Conservation (phyloP, 2,329 filamentous ascomycete genomes). For the Scedosporium boydii region DNA sequence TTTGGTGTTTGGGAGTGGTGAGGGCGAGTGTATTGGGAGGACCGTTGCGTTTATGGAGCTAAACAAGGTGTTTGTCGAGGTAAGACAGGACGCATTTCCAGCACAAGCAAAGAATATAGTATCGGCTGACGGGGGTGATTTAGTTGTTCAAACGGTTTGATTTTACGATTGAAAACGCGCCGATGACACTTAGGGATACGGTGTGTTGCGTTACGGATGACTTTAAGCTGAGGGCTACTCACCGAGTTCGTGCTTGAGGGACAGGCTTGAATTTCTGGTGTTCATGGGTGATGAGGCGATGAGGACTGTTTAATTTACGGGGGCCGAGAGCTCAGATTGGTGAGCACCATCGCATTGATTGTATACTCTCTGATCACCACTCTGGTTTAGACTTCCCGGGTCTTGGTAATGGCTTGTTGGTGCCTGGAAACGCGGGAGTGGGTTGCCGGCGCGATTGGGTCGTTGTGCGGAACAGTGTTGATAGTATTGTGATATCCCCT, state of each 20-base stretch:
- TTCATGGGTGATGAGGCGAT: too few relatives aligned
- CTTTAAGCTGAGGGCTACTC: neutral
- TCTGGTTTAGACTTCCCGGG: too few relatives aligned
- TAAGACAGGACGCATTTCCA: constrained; percentile 9
- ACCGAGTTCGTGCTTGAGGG: neutral
- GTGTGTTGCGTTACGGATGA: neutral
- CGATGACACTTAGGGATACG: neutral
- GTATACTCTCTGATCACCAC: too few relatives aligned
- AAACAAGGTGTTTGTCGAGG: constrained; percentile 33
- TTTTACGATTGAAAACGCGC: neutral
- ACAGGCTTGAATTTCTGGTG: too few relatives aligned
- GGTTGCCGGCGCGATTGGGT: too few relatives aligned
- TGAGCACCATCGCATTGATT: too few relatives aligned
- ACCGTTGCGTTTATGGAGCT: constrained; percentile 32
- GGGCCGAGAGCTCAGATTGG: too few relatives aligned
- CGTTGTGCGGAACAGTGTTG: too few relatives aligned
- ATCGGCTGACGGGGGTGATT: neutral
- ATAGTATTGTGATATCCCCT: too few relatives aligned
- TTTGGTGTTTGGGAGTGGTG: constrained; percentile 32
- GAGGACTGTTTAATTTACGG: too few relatives aligned
- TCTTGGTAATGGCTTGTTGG: too few relatives aligned
- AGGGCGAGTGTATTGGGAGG: constrained; percentile 33
- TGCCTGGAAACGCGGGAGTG: too few relatives aligned
- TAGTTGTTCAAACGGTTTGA: neutral
- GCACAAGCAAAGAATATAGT: neutral